Percentiles rank a stretch among this genome's conserved stretches.
Evolutionary conservation across 2,329 filamentous ascomycete species (phyloP).

Genomic region (Diaporthe australafricana): DNA sequence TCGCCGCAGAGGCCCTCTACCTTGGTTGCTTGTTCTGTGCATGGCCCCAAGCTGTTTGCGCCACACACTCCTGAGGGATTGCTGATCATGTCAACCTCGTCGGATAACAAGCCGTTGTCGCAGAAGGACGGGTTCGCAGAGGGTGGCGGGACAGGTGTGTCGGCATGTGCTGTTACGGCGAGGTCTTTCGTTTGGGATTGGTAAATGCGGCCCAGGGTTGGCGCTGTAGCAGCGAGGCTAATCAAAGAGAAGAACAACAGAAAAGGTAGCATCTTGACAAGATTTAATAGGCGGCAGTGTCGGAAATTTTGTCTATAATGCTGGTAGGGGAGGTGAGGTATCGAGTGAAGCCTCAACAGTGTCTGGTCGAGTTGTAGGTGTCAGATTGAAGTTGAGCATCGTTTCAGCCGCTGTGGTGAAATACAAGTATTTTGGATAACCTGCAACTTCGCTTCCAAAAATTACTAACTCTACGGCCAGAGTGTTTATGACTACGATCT

Average conservation of each 20-base stretch:
- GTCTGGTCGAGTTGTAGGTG: not conserved
- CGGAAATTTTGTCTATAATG: too few species aligned
- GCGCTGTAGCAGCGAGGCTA: not conserved
- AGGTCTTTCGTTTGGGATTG: not conserved
- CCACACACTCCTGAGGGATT: not conserved
- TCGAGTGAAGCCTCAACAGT: not conserved
- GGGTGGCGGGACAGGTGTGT: not conserved
- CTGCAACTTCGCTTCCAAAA: too few species aligned
- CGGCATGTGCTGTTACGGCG: not conserved
- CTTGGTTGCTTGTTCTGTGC: not conserved
- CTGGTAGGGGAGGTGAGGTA: not conserved
- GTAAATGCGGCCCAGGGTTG: not conserved
- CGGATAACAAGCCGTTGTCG: not conserved
- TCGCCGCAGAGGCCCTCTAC: not conserved
- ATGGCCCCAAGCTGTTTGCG: not conserved
- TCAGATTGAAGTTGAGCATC: not conserved
- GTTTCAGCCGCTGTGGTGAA: not conserved
- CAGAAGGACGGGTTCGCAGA: not conserved
- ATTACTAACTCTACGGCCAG: too few species aligned
- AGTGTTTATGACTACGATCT: not conserved
- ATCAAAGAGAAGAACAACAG: not conserved
- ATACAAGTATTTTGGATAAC: too few species aligned
- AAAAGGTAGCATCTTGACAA: not conserved
- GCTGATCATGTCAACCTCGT: constrained; percentile 14
- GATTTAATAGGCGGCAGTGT: not conserved